A percentile compares a stretch with the other conserved stretches of the same genome.
Conservation (phyloP, 228 moss, liverwort and hornwort genomes). For the Sphagnum magellanicum region DNA sequence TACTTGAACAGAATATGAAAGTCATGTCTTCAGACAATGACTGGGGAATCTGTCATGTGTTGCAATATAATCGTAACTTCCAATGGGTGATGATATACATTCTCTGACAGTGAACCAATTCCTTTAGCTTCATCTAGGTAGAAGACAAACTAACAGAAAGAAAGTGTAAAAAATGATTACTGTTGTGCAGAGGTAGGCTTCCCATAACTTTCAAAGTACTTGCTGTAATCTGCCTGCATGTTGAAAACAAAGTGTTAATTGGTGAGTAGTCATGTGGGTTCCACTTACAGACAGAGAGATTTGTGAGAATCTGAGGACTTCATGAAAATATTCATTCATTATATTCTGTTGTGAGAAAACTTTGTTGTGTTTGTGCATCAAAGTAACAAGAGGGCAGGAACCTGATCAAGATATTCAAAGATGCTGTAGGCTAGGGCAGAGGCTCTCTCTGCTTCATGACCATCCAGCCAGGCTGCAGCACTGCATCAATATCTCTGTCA, state of each 20-base stretch:
- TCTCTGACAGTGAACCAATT: background rate
- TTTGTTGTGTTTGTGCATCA: background rate
- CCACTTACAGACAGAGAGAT: background rate
- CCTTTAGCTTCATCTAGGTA: background rate
- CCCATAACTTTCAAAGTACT: constrained; percentile 78
- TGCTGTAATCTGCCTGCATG: constrained; percentile 77
- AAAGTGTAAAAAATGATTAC: constrained; percentile 24
- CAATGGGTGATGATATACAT: background rate
- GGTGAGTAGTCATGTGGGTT: background rate
- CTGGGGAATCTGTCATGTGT: background rate
- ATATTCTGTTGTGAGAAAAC: background rate
- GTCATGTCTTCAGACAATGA: background rate
- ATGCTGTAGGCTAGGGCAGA: constrained; percentile 60
- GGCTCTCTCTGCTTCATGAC: constrained; percentile 56
- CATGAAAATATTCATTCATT: background rate
- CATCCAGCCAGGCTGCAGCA: constrained; percentile 79
- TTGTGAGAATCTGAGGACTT: background rate
- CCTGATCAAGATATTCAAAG: constrained; percentile 81
- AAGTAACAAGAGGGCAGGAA: constrained; percentile 6
- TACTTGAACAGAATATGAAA: background rate
- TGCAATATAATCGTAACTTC: background rate
- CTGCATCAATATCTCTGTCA: constrained; percentile 21
- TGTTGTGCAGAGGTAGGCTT: constrained; percentile 63
- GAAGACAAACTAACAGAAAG: background rate
- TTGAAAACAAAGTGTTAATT: background rate